Evolutionary conservation across 1,284 basidiomycete genomes (phyloP), one percentile per base, ranked within the genome.

Genomic region (Marasmius fiardii): DNA sequence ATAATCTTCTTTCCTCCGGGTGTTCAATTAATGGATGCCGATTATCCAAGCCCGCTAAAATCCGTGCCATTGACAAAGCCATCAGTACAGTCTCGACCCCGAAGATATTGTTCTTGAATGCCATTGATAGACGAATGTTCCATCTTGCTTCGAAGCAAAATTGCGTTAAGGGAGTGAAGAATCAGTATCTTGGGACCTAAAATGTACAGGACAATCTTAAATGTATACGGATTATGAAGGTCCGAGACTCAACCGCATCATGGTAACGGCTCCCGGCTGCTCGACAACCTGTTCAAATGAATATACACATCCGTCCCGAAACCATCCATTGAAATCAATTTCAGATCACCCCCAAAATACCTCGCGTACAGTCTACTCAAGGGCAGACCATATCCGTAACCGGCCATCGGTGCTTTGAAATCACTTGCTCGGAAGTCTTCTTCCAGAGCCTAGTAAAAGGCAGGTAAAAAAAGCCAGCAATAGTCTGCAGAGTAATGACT

Each of bases 321-420:
- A 6, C 95, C 95, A 62, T 98, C 95, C 96, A 99, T 98, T 44
- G 94, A 93, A 64, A 99, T 98, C 55, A 99, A 74, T 51, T 93
- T 83, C n/a, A 99, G 75, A 71, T 98, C 95, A 2, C 96, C 96
- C 1, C 97, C 96, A 69, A 98, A 98, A 71, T 98, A 99, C 48
- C 95, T 79, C 0, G 95, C 94, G 65, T 98, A 98, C 82, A 97
- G 73, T 72, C 95, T 76, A 52, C 92, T 94, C 23, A 97, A 77
- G 8, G 96, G 96, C 23, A 98, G 71, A 0, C 95, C 95, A 70
- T 98, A 98, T 10, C 93, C 94, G 66, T 95, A 98, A 2, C 96
- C 96, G 41, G 96, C 96, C 95, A 99, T 97, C 0, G 96, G 96
- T 4, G 96, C 96, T 69, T 95, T 94, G 73, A 98, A 98, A 72